Conservation (phyloP, 345 rosid species). For the Eutrema heterophyllum region DNA sequence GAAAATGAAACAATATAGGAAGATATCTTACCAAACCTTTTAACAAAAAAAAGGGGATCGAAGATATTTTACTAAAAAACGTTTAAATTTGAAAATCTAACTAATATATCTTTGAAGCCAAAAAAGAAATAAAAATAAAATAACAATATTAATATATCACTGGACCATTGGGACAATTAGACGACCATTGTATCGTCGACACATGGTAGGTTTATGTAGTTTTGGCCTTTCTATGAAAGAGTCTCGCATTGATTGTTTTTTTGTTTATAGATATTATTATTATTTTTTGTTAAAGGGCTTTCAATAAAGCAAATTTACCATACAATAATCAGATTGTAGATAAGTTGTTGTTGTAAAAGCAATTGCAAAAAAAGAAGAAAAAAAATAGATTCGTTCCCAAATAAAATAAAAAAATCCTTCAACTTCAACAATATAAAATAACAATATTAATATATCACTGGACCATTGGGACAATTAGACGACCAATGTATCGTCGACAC, state of each 20-base stretch:
- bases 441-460: neutral
- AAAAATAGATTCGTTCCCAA: neutral
- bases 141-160: neutral
- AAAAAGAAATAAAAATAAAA: neutral
- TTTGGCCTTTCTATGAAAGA: neutral
- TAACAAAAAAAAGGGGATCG: neutral
- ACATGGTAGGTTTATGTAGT: neutral
- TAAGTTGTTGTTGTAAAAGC: too few relatives aligned
- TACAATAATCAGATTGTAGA: too few relatives aligned
- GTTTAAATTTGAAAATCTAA: neutral
- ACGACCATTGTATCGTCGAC: neutral
- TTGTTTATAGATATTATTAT: neutral
- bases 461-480: neutral
- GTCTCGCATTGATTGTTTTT: neutral
- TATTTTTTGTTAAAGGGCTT: too few relatives aligned
- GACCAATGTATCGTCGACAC: neutral
- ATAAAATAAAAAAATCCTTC: neutral
- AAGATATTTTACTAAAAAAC: neutral
- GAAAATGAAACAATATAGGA: neutral
- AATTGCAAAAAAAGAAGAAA: neutral
- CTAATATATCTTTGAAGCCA: neutral
- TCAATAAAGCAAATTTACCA: too few relatives aligned
- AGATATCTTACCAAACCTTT: neutral
- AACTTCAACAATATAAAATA: too few relatives aligned
- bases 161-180: neutral